Evolutionary conservation across 371 early-diverging fungal species (phyloP).

Genomic region (Mucor mucedo): DNA sequence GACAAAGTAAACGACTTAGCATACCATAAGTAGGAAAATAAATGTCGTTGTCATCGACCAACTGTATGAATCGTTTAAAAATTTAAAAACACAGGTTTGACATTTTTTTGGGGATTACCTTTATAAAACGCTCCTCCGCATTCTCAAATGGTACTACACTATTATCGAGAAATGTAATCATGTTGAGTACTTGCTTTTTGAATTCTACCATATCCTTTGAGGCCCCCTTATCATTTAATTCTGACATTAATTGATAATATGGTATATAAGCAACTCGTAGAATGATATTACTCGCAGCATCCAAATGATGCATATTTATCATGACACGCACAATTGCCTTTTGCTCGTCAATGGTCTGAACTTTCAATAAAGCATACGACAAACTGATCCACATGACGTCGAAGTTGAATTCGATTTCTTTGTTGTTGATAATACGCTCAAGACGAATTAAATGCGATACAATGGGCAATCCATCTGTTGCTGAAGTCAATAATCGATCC

Average conservation of each 20-base stretch:
- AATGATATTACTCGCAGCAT: constrained; percentile 10
- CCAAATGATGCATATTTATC: constrained; percentile 11
- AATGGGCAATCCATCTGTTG: neutral
- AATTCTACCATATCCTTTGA: neutral
- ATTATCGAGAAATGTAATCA: constrained; percentile 11
- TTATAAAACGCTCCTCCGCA: neutral
- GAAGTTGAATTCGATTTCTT: neutral
- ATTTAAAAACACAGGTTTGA: too few species aligned
- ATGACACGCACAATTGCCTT: constrained; percentile 39
- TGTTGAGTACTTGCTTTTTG: neutral
- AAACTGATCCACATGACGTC: constrained; percentile 44
- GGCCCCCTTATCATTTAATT: constrained; percentile 29
- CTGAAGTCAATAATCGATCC: constrained; percentile 11
- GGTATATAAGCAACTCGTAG: constrained; percentile 56
- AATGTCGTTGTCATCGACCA: neutral
- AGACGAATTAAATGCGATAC: constrained; percentile 16
- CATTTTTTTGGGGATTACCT: neutral
- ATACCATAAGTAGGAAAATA: constrained; percentile 6
- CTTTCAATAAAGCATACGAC: constrained; percentile 48
- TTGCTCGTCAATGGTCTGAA: constrained; percentile 58
- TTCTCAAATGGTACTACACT: neutral
- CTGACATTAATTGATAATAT: constrained; percentile 58
- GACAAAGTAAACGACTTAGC: constrained; percentile 11
- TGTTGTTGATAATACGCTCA: neutral
- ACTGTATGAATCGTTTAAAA: neutral